These are phyloP conservation scores for Penicillium italicum DNA, from an alignment of 2,329 filamentous ascomycete genomes.

Conservation along the genomic window DNA sequence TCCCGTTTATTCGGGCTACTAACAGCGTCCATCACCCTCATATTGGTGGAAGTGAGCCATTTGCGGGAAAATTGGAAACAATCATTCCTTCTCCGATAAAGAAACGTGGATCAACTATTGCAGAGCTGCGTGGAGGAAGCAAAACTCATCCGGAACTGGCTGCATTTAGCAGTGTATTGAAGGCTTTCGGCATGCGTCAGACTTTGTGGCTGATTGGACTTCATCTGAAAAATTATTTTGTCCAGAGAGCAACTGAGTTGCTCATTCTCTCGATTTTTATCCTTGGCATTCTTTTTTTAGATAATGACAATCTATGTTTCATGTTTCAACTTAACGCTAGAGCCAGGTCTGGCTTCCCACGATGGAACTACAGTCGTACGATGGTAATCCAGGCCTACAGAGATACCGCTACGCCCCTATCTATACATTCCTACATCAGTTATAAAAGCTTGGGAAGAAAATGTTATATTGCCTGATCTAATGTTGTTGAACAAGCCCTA, in stretches of 20 bases:
- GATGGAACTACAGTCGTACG: background rate
- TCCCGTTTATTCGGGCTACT: background rate
- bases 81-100: background rate
- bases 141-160: background rate
- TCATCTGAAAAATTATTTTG: conserved; percentile 4
- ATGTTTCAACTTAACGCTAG: background rate
- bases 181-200: background rate
- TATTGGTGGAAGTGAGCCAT: background rate
- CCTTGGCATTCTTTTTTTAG: background rate
- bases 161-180: background rate
- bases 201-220: conserved; percentile 3
- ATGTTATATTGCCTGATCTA: background rate
- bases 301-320: background rate
- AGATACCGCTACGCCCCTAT: too few species aligned
- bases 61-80: background rate
- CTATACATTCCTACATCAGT: background rate
- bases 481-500: background rate
- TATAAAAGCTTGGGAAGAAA: too few species aligned
- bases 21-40: background rate
- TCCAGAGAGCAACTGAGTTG: background rate
- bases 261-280: background rate
- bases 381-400: background rate
- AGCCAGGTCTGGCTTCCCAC: too few species aligned
- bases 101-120: background rate
- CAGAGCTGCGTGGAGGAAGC: background rate